These are phyloP conservation scores for Pseudomassariella vexata DNA, from an alignment of 2,329 filamentous ascomycete genomes.

Conservation along the genomic window DNA sequence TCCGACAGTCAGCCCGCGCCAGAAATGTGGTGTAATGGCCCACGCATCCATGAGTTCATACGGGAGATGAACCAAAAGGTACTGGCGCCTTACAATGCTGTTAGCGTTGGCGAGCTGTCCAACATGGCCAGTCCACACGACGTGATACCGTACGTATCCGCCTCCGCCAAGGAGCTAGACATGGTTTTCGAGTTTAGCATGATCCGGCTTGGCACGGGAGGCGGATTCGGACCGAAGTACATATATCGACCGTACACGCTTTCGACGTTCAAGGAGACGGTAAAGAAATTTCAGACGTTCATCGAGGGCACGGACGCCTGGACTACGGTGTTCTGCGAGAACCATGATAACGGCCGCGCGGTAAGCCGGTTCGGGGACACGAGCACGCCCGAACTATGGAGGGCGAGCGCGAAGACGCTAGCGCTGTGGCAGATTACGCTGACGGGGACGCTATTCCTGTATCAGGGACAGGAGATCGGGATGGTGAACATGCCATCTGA, in stretches of 20 bases:
- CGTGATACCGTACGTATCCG: slow-evolving; percentile 50
- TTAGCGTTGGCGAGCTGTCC: slow-evolving; percentile 60
- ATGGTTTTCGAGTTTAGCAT: slow-evolving; percentile 58
- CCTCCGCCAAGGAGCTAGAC: slow-evolving; percentile 46
- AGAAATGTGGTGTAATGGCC: slow-evolving; percentile 54
- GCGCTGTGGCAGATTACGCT: slow-evolving; percentile 43
- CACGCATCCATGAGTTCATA: slow-evolving; percentile 57
- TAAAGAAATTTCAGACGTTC: slow-evolving; percentile 43
- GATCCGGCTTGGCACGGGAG: slow-evolving; percentile 47
- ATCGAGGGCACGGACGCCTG: slow-evolving; percentile 45
- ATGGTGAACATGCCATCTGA: slow-evolving; percentile 49
- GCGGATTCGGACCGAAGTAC: slow-evolving; percentile 37
- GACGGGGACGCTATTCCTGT: slow-evolving; percentile 50
- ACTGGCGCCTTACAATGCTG: slow-evolving; percentile 47
- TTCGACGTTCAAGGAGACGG: slow-evolving; percentile 35
- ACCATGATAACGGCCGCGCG: slow-evolving; percentile 56
- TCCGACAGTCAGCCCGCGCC: slow-evolving; percentile 35
- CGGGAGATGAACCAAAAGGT: slow-evolving; percentile 50
- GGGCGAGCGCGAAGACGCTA: slow-evolving; percentile 44
- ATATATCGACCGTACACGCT: slow-evolving; percentile 44
- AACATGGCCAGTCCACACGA: slow-evolving; percentile 44
- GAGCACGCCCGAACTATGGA: slow-evolving; percentile 35
- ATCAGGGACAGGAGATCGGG: slow-evolving; percentile 57
- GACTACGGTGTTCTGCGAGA: slow-evolving; percentile 58
- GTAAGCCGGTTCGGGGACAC: slow-evolving; percentile 48